Base-by-base conservation (phyloP, 768 basidiomycete genomes). In the Coprinopsis sp. region DNA sequence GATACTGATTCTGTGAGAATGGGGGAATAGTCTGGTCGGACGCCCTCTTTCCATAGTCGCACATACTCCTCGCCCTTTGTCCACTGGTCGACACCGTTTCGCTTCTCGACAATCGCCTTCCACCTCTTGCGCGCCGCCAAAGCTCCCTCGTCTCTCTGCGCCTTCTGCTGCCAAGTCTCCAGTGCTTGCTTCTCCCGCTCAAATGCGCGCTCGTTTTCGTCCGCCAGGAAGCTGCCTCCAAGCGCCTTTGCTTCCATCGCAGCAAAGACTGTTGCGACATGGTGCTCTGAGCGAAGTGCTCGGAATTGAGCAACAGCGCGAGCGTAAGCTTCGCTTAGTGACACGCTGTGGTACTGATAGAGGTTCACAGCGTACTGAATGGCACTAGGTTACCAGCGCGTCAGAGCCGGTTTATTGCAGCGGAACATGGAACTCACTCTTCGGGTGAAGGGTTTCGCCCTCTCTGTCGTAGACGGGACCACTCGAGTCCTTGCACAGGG, bases 281-380 rank as follows among this genome's bases (percentile, higher is more conserved):
- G 79, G 56, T 87, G 84, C 64, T 90, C 86, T 28, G 91, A 83
- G 30, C 93, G 84, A 31, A 99, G 75, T 13, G 90, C 72, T 37
- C 90, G 87, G 68, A 93, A 99, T 64, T 98, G 91, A 4, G 81
- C 74, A 8, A 93, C 74, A 23, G 91, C 85, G 10, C 72, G 67
- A 2, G 76, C 73, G 63, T 99, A 99, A 11, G 96, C 95, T 37
- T 82, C 66, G 3, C 87, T 81, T 23, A 96, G 70, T 0, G 89
- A 72, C 25, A 81, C 45, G 6, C 61, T 49, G 60, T 91, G 86
- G 48, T 78, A 52, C 51, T 79, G 65, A 63, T 91, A 79, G 12
- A 98, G 72, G 62, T 85, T 90, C 31, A 87, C 66, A n/a, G 85
- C 74, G 64, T 87, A 97, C 39, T 74, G 76, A 46, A 98, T 76